phyloP scores from a whole-genome alignment of 768 basidiomycete genomes.

The Ephemerocybe angulata region DNA sequence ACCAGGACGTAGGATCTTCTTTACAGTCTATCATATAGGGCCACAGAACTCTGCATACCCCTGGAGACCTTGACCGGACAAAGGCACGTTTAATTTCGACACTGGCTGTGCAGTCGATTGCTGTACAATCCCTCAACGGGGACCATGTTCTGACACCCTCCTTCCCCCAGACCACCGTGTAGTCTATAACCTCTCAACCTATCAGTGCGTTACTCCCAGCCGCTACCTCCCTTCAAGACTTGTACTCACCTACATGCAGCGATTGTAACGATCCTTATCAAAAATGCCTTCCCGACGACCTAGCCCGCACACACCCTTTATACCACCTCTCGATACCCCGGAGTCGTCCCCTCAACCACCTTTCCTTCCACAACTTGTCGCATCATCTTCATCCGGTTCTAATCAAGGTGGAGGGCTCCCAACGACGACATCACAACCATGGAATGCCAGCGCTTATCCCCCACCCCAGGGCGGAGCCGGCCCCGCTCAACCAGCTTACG shows the following conservation, averaged over 20 bases:
- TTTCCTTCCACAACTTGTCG: not conserved
- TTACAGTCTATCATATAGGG: no score
- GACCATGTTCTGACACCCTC: not conserved
- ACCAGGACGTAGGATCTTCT: no score
- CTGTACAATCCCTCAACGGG: not conserved
- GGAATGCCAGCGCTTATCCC: not conserved
- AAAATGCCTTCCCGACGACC: constrained; percentile 9
- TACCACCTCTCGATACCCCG: constrained; percentile 12
- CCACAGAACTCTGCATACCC: no score
- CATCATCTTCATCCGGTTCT: constrained; percentile 3
- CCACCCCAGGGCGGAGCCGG: not conserved
- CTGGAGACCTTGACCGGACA: no score
- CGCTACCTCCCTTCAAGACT: no score
- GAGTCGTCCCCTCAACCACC: constrained; percentile 9
- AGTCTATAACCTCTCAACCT: not conserved
- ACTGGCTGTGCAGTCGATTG: not conserved
- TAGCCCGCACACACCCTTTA: constrained; percentile 12
- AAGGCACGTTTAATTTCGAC: not conserved
- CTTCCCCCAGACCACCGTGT: not conserved
- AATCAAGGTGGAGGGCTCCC: not conserved
- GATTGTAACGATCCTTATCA: not conserved
- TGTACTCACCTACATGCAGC: not conserved
- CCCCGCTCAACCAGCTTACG: not conserved
- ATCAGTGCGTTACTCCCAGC: no score
- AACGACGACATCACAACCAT: constrained; percentile 4